Evolutionary conservation across 306 rosid species (phyloP), one percentile per base, ranked within the genome.

Genomic region (Inga leiocalycina): DNA sequence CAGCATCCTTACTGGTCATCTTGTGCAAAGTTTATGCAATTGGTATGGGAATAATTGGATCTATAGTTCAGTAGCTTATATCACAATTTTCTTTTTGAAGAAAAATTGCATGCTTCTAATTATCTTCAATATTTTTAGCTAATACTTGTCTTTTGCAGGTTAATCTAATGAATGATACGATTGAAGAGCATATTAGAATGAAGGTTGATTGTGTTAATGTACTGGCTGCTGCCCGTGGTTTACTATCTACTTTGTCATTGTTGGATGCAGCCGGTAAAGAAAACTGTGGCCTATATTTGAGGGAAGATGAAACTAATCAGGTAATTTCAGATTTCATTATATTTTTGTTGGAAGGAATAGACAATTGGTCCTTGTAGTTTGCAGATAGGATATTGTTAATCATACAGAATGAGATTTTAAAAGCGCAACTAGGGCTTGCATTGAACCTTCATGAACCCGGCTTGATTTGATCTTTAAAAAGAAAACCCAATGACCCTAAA

Each of bases 1-100:
- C 90, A 84, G 84, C 91, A 91, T 82, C 91, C 93, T 65, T 82
- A 80, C 76, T 91, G 98, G 98, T 80, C 97, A 19, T 87, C 93
- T 83, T 77, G 87, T 77, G 79, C 88, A 85, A 91, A 85, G 79
- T 81, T 93, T 82, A 56, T 81, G 57, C 87, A 89, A 80, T 83
- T 92, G 98, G 98, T 95, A 94, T 48, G 85, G 12, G 71, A 86
- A 71, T 64, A 34, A 78, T 75, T 19, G 52, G 80, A 82, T 74
- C n/a, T n/a, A 32, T 34, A 70, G 78, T 82, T 57, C 69, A 30
- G 24, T 71, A 27, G 30, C 64, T n/a, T 61, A 48, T n/a, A 32
- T 76, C 35, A 56, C n/a, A 75, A 35, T 9, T 12, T 71, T 48
- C 52, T 15, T 27, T 73, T 20, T 10, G 4, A 72, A 13, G 4